Base-by-base conservation (phyloP, 352 stramenopile species). In the Phytophthora aleatoria region DNA sequence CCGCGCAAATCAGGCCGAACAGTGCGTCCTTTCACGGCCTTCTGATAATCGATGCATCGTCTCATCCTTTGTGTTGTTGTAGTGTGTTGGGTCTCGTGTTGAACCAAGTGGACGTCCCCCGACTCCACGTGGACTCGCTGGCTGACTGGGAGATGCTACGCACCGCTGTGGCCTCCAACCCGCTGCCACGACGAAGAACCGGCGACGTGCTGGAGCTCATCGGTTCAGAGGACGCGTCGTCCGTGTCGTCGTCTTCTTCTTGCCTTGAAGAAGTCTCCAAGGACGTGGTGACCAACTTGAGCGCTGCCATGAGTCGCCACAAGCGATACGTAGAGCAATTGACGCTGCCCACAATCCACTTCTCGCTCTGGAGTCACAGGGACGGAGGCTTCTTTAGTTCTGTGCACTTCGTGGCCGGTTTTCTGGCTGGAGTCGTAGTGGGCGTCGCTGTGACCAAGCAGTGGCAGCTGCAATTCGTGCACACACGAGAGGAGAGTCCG, bases 1-100 rank as follows among this genome's bases (percentile, higher is more conserved):
- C 39, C 77, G 83, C 49, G 83, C 83, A 13, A 85, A 83, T 60
- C 83, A 74, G 30, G 76, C 75, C 35, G 83, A 92, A 72, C 81
- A 81, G 83, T 92, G 50, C 64, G 79, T 69, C n/a, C 13, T 9
- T 50, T 50, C 5, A 52, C 31, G 24, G 31, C 27, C 10, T 57
- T 72, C 30, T 51, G 42, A 54, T 58, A 53, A 49, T 49, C 43
- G 2, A 36, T 53, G 20, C 55, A 28, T 38, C 10, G 12, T 57
- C 44, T 67, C 13, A 56, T 39, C 26, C 10, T 31, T 56, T 65
- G 26, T 41, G 27, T 9, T 28, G 39, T 50, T 62, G 28, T 31
- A 80, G 73, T n/a, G 43, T 77, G 1, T 50, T 80, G 36, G 59
- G 43, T 1, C 50, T 76, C 15, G 64, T 80, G 12, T 39, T 80